Conservation (phyloP, 2,329 filamentous ascomycete species). For the Aureobasidium sp. region DNA sequence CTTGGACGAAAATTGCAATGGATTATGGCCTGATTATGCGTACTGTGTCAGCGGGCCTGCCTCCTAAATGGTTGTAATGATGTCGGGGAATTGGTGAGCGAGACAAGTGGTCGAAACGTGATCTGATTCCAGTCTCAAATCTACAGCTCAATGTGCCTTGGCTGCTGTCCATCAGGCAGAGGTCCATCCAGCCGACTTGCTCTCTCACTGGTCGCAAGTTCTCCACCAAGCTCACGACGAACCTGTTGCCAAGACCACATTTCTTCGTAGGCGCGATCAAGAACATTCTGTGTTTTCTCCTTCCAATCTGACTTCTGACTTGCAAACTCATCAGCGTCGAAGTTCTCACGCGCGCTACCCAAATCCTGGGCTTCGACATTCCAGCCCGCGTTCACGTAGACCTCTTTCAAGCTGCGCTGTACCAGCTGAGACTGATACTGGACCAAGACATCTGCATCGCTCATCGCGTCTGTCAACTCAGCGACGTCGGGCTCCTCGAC, state of each 20-base stretch:
- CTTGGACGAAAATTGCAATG: too few relatives aligned
- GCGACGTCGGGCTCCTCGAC: not conserved
- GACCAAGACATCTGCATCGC: not conserved
- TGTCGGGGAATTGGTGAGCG: too few relatives aligned
- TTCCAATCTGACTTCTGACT: not conserved
- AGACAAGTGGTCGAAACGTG: too few relatives aligned
- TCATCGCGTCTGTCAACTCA: not conserved
- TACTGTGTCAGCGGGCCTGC: too few relatives aligned
- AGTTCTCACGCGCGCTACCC: not conserved
- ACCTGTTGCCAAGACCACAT: too few relatives aligned
- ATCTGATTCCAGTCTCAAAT: too few relatives aligned
- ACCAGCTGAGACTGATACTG: not conserved
- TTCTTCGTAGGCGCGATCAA: not conserved
- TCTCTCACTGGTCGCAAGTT: not conserved
- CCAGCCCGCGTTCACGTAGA: not conserved
- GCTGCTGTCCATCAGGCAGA: not conserved
- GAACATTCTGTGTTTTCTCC: not conserved
- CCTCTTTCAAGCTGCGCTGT: not conserved
- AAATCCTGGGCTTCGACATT: constrained; percentile 15
- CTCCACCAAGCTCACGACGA: too few relatives aligned
- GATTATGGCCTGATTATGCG: too few relatives aligned
- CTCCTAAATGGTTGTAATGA: too few relatives aligned
- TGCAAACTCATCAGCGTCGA: not conserved
- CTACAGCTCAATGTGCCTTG: not conserved
- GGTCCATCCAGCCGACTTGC: not conserved